These are phyloP conservation scores for Persicaria maculosa DNA, from an alignment of 148 eudicot species.

Conservation along the genomic window DNA sequence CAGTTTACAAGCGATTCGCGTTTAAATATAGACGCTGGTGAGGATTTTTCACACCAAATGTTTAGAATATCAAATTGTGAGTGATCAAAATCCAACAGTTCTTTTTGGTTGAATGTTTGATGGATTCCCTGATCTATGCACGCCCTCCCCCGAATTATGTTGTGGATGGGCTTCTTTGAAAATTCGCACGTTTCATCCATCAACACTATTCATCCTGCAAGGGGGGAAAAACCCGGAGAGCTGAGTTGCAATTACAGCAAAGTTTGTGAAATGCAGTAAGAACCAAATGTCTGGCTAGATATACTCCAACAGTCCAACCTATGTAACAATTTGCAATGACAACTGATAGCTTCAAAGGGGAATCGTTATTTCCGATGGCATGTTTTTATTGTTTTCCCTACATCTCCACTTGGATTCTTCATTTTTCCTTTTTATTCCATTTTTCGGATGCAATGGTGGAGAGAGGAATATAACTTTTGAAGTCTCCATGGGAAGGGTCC, in stretches of 20 bases:
- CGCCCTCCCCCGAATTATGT: background rate
- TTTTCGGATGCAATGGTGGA: too few species aligned
- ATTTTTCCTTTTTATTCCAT: too few species aligned
- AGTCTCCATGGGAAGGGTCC: too few species aligned
- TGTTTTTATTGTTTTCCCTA: too few species aligned
- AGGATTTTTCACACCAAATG: background rate
- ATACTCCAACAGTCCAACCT: background rate
- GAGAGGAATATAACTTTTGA: too few species aligned
- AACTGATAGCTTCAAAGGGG: too few species aligned
- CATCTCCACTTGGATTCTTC: too few species aligned
- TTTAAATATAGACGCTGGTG: constrained; percentile 2
- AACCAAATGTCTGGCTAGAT: background rate
- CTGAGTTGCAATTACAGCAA: background rate
- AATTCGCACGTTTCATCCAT: background rate
- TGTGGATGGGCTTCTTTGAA: background rate
- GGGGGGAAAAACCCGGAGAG: background rate
- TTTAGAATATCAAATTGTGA: background rate
- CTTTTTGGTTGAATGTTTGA: background rate
- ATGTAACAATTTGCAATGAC: background rate
- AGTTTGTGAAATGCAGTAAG: background rate
- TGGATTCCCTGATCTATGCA: background rate
- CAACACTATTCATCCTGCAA: constrained; percentile 4
- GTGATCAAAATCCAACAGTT: constrained; percentile 2
- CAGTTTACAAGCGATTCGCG: background rate
- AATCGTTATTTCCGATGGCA: too few species aligned